These are phyloP conservation scores for Aspergillus sp. DNA, from an alignment of 2,329 filamentous ascomycete species.

Conservation along the genomic window DNA sequence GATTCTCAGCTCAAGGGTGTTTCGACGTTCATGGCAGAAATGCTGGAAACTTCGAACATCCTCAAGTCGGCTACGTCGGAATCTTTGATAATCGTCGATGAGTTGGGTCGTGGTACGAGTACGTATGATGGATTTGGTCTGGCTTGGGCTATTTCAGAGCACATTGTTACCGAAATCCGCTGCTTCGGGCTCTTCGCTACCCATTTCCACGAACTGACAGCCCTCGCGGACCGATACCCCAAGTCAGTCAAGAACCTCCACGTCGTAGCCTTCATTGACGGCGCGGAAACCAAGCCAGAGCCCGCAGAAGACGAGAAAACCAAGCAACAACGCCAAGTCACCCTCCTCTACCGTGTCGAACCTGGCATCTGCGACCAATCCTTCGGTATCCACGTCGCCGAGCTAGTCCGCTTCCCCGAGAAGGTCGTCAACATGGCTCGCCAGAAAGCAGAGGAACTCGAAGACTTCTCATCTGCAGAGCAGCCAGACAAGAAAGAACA, in stretches of 20 bases:
- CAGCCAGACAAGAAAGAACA: slow-evolving; percentile 35
- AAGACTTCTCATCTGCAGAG: slow-evolving; percentile 62
- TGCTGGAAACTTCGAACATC: slow-evolving; percentile 98
- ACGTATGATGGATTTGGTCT: slow-evolving; percentile 98
- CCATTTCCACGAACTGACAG: slow-evolving; percentile 96
- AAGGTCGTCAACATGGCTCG: slow-evolving; percentile 99
- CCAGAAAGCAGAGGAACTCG: slow-evolving; percentile 93
- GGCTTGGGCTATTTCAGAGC: slow-evolving; percentile 98
- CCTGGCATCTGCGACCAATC: slow-evolving; percentile 94
- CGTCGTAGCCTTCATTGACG: slow-evolving; percentile 84
- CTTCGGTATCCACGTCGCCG: slow-evolving; percentile 96
- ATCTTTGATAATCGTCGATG: slow-evolving; percentile 96
- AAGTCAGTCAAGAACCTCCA: slow-evolving; percentile 83
- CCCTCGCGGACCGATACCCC: slow-evolving; percentile 75
- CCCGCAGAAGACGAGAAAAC: slow-evolving; percentile 34
- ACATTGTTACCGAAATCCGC: slow-evolving; percentile 91
- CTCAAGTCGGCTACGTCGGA: slow-evolving; percentile 93
- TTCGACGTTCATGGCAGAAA: slow-evolving; percentile 98
- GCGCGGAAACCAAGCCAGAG: slow-evolving; percentile 40
- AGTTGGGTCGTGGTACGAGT: slow-evolving; percentile 90
- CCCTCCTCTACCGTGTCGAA: slow-evolving; percentile 92
- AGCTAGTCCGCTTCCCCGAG: slow-evolving; percentile 89
- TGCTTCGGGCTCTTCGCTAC: slow-evolving; percentile 95
- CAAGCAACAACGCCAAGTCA: slow-evolving; percentile 71
- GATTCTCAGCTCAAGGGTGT: slow-evolving; percentile 97